Percentiles rank a stretch among this genome's conserved stretches.
phyloP scores from a whole-genome alignment of 1,284 basidiomycete species.

The Boletellus deceptivus region DNA sequence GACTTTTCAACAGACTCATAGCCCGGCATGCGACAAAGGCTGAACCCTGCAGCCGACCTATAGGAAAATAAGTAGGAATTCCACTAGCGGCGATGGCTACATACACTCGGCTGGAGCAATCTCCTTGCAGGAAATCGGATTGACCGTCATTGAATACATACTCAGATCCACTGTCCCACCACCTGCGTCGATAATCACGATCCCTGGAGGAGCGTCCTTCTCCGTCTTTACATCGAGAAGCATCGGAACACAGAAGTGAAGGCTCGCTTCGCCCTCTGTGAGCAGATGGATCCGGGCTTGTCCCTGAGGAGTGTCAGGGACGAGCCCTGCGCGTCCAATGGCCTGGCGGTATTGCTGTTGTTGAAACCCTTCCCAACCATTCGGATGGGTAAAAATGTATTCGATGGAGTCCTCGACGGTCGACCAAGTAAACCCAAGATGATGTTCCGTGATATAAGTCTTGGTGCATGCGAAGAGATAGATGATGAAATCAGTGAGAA shows the following conservation, averaged over 20 bases:
- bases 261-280: not conserved
- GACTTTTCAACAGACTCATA: conserved; percentile 3
- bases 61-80: not conserved
- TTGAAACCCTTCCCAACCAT: no score
- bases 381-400: no score
- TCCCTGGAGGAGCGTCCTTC: conserved; percentile 30
- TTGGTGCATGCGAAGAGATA: no score
- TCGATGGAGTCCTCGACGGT: no score
- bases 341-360: no score
- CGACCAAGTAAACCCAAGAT: no score
- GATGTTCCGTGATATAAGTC: no score
- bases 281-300: conserved; percentile 6
- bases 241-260: conserved; percentile 17
- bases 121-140: no score
- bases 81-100: not conserved
- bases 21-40: conserved; percentile 40
- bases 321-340: conserved; percentile 22
- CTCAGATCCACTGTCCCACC: no score
- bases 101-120: conserved; percentile 33
- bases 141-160: no score
- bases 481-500: conserved; percentile 28
- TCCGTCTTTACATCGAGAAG: not conserved
- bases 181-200: conserved; percentile 16
- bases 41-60: conserved; percentile 1
- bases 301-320: no score